Evolutionary conservation across 2,329 filamentous ascomycete species (phyloP).

Genomic region (Xylaria sp.): DNA sequence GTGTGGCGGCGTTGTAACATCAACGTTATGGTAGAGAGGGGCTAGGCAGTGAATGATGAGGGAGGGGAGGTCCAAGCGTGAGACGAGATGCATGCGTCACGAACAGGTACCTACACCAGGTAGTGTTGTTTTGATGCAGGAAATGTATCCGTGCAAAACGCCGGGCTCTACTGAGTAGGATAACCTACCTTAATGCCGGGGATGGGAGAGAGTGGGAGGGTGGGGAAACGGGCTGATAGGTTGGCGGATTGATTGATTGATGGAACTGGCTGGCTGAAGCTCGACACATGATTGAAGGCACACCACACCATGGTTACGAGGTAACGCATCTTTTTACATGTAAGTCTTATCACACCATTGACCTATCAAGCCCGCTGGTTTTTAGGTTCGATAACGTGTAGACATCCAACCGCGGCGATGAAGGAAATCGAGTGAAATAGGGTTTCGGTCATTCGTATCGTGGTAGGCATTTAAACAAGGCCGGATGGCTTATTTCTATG

Average conservation of each 20-base stretch:
- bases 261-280: not conserved
- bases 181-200: not conserved
- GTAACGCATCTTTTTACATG: too few relatives aligned
- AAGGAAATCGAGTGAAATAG: not conserved
- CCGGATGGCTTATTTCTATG: too few relatives aligned
- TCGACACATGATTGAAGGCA: not conserved
- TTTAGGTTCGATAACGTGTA: not conserved
- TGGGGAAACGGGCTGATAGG: not conserved
- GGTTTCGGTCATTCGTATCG: not conserved
- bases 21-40: too few relatives aligned
- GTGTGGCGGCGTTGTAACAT: too few relatives aligned
- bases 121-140: too few relatives aligned
- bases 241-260: not conserved
- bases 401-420: too few relatives aligned
- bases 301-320: not conserved
- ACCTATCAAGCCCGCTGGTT: not conserved
- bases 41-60: too few relatives aligned
- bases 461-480: not conserved
- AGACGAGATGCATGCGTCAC: too few relatives aligned
- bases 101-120: too few relatives aligned
- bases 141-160: not conserved
- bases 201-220: not conserved
- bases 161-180: not conserved
- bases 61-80: too few relatives aligned
- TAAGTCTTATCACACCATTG: too few relatives aligned